Base-by-base conservation (phyloP, 495 filamentous ascomycete genomes). In the Parathielavia appendiculata region DNA sequence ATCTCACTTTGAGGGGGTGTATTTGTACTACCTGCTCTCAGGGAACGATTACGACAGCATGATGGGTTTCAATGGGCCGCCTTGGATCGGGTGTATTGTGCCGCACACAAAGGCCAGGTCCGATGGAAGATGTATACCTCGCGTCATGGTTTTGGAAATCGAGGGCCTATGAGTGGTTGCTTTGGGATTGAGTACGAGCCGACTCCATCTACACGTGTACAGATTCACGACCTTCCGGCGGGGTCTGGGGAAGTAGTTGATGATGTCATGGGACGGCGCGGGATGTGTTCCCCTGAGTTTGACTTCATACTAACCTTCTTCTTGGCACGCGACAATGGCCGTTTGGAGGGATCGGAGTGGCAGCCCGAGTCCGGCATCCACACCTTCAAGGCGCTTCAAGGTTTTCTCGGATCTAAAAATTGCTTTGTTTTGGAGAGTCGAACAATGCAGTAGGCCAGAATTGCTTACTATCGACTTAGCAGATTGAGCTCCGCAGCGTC, bases 111-210 rank as follows among this genome's bases (percentile, higher is more conserved):
- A 35, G 34, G 34, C 34, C 34, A 35, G 5, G 5, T 10, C 4
- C 35, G 9, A 10, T 11, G 9, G 35, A 9, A 3, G 35, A 4
- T 10, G 35, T 14, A 14, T 38, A 9, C 2, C 26, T n/a, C 32
- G 20, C 59, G 48, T 61, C 54, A 61, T 57, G 11, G 32, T 23
- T n/a, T 61, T 53, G 2, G 11, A 47, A 61, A 61, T 57, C 20
- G 14, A 9, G 1, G 35, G 14, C 8, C 19, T 61, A 4, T 57
- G 47, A 61, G 47, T 61, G 59, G 59, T 43, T 52, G 34, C n/a
- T 32, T 19, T 46, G 22, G 30, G 44, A 34, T 23, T 45, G 35
- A 45, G 10, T n/a, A n/a, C 6, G 26, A 30, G 26, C 26, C 26
- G 26, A 3, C 26, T 30, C 26, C 26, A 30, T n/a, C n/a, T n/a